A percentile compares a stretch with the other conserved stretches of the same genome.
Evolutionary conservation across 176 grass and related monocot genomes (phyloP).

Genomic region (Eleusine indica): DNA sequence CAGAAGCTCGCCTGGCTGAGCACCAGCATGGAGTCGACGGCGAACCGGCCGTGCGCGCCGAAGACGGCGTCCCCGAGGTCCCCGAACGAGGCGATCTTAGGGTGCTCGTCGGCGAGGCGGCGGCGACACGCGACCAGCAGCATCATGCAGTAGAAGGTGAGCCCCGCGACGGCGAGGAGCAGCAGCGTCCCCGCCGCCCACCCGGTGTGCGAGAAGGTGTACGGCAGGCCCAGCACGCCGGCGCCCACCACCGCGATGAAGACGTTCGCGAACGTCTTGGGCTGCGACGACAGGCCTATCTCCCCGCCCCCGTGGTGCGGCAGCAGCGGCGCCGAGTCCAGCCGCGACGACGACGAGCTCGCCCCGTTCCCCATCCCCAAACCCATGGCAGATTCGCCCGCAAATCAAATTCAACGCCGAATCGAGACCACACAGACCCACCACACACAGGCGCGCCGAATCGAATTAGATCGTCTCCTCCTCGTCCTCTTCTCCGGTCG

Average conservation of each 20-base stretch:
- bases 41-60: slow-evolving; percentile 59
- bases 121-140: slow-evolving; percentile 84
- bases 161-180: slow-evolving; percentile 60
- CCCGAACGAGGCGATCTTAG: slow-evolving; percentile 80
- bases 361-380: slow-evolving; percentile 45
- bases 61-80: slow-evolving; percentile 74
- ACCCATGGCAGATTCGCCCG: slow-evolving; percentile 48
- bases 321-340: slow-evolving; percentile 60
- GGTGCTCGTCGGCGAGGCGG: slow-evolving; percentile 54
- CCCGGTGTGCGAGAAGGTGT: slow-evolving; percentile 89
- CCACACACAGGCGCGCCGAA: background rate
- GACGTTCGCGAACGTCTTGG: slow-evolving; percentile 97
- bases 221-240: slow-evolving; percentile 90
- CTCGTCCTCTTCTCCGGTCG: background rate
- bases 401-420: slow-evolving; percentile 3
- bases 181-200: slow-evolving; percentile 75
- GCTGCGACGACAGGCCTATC: slow-evolving; percentile 66
- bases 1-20: slow-evolving; percentile 91
- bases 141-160: slow-evolving; percentile 99
- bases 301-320: slow-evolving; percentile 41
- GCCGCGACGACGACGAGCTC: slow-evolving; percentile 59
- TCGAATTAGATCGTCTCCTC: background rate
- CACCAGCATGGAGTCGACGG: slow-evolving; percentile 86
- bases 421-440: slow-evolving; percentile 11
- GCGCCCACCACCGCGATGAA: slow-evolving; percentile 99